These are phyloP conservation scores for Kodamaea plutei DNA, from an alignment of 1,139 yeast genomes.

Conservation along the genomic window DNA sequence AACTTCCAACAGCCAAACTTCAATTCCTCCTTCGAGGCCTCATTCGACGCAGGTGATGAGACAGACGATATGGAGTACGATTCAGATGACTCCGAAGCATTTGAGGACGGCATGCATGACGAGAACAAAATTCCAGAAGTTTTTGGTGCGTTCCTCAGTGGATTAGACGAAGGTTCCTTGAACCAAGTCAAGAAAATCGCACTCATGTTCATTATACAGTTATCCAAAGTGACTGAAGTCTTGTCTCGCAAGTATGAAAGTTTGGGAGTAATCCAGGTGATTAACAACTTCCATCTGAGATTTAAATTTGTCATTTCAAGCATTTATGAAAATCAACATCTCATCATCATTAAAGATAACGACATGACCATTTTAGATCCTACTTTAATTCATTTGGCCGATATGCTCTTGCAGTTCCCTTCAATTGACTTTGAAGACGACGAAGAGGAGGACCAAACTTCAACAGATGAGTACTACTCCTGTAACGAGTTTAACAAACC, in stretches of 20 bases:
- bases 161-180: constrained; percentile 43
- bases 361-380: constrained; percentile 13
- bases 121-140: constrained; percentile 45
- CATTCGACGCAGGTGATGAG: constrained; percentile 6
- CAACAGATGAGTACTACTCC: constrained; percentile 5
- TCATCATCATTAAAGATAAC: constrained; percentile 13
- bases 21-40: not conserved
- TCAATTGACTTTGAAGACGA: too few species aligned
- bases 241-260: constrained; percentile 49
- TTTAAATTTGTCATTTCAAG: constrained; percentile 22
- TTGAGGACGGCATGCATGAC: constrained; percentile 6
- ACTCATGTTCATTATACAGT: constrained; percentile 42
- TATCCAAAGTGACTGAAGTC: constrained; percentile 51
- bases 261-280: constrained; percentile 40
- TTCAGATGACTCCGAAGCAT: constrained; percentile 7
- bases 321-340: constrained; percentile 23
- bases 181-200: constrained; percentile 41
- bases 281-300: constrained; percentile 30
- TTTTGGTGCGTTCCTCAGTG: constrained; percentile 48
- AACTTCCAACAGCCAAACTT: too few species aligned
- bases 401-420: constrained; percentile 28
- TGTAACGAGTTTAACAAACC: constrained; percentile 7
- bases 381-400: constrained; percentile 21
- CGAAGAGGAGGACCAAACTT: constrained; percentile 4
- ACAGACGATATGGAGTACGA: constrained; percentile 15